These are phyloP conservation scores for Amanita exitialis DNA, from an alignment of 768 basidiomycete genomes.

Conservation along the genomic window DNA sequence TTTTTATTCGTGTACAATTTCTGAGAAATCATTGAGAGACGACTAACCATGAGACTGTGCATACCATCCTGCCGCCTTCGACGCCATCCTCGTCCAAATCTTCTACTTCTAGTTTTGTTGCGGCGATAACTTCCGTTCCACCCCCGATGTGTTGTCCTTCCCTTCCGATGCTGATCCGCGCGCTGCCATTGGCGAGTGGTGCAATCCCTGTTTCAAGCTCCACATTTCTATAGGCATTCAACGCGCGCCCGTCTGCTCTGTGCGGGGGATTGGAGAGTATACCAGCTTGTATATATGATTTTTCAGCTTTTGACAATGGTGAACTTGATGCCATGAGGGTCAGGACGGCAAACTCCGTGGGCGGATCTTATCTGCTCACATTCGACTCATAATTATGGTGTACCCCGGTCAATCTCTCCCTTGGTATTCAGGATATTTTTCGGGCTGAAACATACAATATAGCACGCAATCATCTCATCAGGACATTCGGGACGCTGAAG, in stretches of 20 bases:
- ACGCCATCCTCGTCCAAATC: conserved; percentile 34
- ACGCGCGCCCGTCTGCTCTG: conserved; percentile 68
- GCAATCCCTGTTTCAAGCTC: conserved; percentile 70
- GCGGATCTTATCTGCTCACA: neutral
- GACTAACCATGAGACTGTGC: conserved; percentile 70
- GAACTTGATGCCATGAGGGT: conserved; percentile 23
- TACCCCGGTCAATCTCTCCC: conserved; percentile 20
- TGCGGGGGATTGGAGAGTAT: conserved; percentile 47
- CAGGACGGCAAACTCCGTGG: conserved; percentile 4
- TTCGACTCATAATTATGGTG: conserved; percentile 13
- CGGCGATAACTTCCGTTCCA: conserved; percentile 73
- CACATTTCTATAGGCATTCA: conserved; percentile 58
- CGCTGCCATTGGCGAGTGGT: conserved; percentile 81
- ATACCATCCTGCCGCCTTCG: conserved; percentile 53
- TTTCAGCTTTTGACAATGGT: conserved; percentile 60
- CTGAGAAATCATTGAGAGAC: neutral
- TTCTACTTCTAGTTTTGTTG: conserved; percentile 74
- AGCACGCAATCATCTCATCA: conserved; percentile 45
- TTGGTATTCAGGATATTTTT: neutral
- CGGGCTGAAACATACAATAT: conserved; percentile 5
- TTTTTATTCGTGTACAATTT: conserved; percentile 10
- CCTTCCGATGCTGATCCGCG: conserved; percentile 61
- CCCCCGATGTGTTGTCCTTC: conserved; percentile 42
- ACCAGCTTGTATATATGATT: conserved; percentile 63
- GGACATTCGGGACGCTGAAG: conserved; percentile 42